Conservation (phyloP, 2,329 filamentous ascomycete species). For the Hymenoscyphus albidus region DNA sequence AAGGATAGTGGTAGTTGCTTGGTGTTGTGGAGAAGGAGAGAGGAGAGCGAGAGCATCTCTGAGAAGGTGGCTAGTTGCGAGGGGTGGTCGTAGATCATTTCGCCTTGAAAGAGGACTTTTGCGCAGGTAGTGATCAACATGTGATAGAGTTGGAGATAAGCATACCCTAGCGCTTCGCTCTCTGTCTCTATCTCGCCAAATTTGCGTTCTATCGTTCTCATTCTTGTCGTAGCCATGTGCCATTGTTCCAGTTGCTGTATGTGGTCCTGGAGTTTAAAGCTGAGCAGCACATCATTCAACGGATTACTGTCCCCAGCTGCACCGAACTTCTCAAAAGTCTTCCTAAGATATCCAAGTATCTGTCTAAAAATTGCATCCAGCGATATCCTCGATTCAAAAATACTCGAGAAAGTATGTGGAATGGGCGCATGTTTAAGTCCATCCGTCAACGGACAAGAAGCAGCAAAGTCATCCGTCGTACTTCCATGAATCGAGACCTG, state of each 20-base stretch:
- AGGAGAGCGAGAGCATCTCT: conserved; percentile 30
- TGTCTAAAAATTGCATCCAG: conserved; percentile 15
- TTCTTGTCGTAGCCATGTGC: not conserved
- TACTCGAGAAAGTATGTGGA: conserved; percentile 5
- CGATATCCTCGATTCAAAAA: conserved; percentile 15
- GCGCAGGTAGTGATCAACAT: conserved; percentile 6
- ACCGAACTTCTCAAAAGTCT: conserved; percentile 3
- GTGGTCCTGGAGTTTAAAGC: not conserved
- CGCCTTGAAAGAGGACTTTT: conserved; percentile 19
- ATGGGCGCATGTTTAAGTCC: not conserved
- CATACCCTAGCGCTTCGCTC: not conserved
- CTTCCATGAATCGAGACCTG: conserved; percentile 13
- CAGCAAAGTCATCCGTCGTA: conserved; percentile 1
- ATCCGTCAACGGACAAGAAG: not conserved
- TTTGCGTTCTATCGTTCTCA: not conserved
- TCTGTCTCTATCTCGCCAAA: not conserved
- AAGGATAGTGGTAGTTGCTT: conserved; percentile 15
- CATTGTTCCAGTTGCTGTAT: conserved; percentile 9
- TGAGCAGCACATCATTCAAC: not conserved
- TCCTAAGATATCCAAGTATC: conserved; percentile 14
- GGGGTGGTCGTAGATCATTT: conserved; percentile 38
- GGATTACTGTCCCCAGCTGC: not conserved
- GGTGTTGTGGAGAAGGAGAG: conserved; percentile 15
- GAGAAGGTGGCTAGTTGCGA: conserved; percentile 32
- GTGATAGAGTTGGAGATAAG: conserved; percentile 19